phyloP scores from a whole-genome alignment of 1,139 yeast species.

The Candida labiduridarum region DNA sequence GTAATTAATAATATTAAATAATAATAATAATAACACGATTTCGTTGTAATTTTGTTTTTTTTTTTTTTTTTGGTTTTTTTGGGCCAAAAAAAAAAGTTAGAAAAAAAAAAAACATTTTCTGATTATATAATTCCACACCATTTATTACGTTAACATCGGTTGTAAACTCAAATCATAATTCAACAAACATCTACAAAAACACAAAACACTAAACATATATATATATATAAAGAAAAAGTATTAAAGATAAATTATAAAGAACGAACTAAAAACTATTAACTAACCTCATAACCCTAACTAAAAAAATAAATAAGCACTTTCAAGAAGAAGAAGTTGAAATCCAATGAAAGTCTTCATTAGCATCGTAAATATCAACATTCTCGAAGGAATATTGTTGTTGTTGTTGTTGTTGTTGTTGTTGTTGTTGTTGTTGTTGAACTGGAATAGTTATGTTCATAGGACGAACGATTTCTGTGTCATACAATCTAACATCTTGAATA shows the following conservation, averaged over 20 bases:
- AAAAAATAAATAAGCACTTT: not conserved
- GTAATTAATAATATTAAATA: too few relatives aligned
- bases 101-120: not conserved
- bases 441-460: slow-evolving; percentile 17
- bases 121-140: not conserved
- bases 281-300: not conserved
- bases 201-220: not conserved
- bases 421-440: slow-evolving; percentile 2
- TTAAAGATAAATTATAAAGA: not conserved
- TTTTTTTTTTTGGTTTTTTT: not conserved
- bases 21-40: too few relatives aligned
- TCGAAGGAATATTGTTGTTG: too few relatives aligned
- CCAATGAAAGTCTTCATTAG: slow-evolving; percentile 27
- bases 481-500: slow-evolving; percentile 21
- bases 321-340: slow-evolving; percentile 15
- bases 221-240: not conserved
- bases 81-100: not conserved
- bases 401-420: too few relatives aligned
- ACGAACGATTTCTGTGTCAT: slow-evolving; percentile 25
- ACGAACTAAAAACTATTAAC: not conserved
- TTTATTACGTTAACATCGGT: not conserved
- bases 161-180: not conserved
- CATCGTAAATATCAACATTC: slow-evolving; percentile 3
- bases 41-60: too few relatives aligned
- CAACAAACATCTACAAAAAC: not conserved